A percentile compares a stretch with the other conserved stretches of the same genome.
phyloP scores from a whole-genome alignment of 192 early-diverging fungal species.

The Geranomyces variabilis region DNA sequence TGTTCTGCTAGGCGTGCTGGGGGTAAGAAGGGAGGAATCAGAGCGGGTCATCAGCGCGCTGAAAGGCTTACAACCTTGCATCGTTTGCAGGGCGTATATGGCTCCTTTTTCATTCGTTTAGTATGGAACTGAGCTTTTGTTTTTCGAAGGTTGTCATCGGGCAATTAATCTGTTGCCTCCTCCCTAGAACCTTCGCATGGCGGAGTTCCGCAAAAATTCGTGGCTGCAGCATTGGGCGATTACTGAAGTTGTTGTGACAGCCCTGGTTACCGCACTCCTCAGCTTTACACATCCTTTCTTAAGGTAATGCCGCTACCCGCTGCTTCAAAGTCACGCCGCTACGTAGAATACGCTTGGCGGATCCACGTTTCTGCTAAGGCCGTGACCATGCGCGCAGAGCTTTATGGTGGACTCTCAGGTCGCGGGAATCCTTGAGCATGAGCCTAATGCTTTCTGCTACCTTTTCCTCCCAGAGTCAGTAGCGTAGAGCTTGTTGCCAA shows the following conservation, averaged over 20 bases:
- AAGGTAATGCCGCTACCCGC: conserved; percentile 30
- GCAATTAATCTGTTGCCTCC: not conserved
- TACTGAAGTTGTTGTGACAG: conserved; percentile 47
- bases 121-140: conserved; percentile 13
- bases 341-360: too few species aligned
- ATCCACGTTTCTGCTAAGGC: too few species aligned
- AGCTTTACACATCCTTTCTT: conserved; percentile 50
- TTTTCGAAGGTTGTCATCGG: not conserved
- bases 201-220: conserved; percentile 36
- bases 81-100: conserved; percentile 46
- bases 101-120: conserved; percentile 55
- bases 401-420: too few species aligned
- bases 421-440: too few species aligned
- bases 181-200: conserved; percentile 41
- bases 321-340: too few species aligned
- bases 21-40: conserved; percentile 50
- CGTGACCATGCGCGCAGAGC: too few species aligned
- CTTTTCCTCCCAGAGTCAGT: conserved; percentile 27
- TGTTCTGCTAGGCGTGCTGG: conserved; percentile 76
- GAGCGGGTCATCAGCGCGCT: not conserved
- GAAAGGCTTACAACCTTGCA: not conserved
- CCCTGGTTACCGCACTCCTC: conserved; percentile 54
- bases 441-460: too few species aligned
- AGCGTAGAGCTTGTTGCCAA: conserved; percentile 56
- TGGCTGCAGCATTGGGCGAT: conserved; percentile 45